These are phyloP conservation scores for Thalassiosira mediterranea DNA, from an alignment of 352 stramenopile genomes.

Conservation along the genomic window DNA sequence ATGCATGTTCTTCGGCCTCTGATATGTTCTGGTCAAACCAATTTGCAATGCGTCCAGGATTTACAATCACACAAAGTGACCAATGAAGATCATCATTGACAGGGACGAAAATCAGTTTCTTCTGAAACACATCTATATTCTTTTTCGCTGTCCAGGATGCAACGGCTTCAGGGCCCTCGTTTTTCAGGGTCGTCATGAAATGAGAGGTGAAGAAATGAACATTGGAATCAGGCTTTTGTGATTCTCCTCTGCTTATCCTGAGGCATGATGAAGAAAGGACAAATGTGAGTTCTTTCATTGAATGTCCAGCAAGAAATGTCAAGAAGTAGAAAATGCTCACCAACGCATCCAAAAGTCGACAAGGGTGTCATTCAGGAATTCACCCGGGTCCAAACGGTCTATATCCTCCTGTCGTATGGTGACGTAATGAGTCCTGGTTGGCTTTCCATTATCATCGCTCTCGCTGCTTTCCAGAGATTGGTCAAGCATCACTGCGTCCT, in stretches of 20 bases:
- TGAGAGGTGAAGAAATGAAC: slow-evolving; percentile 94
- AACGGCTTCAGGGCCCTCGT: slow-evolving; percentile 73
- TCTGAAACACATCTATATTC: slow-evolving; percentile 81
- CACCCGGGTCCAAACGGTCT: slow-evolving; percentile 86
- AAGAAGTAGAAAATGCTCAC: slow-evolving; percentile 52
- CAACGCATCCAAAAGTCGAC: slow-evolving; percentile 86
- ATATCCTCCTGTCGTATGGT: slow-evolving; percentile 88
- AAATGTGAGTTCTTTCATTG: slow-evolving; percentile 6
- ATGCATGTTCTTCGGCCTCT: slow-evolving; percentile 80
- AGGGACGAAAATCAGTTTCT: slow-evolving; percentile 83
- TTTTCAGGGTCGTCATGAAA: slow-evolving; percentile 92
- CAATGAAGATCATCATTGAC: slow-evolving; percentile 83
- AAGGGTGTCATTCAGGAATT: slow-evolving; percentile 89
- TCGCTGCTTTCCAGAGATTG: slow-evolving; percentile 4
- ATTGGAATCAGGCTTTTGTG: slow-evolving; percentile 28
- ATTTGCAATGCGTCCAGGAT: slow-evolving; percentile 68
- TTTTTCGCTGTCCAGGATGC: slow-evolving; percentile 80
- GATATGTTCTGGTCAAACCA: slow-evolving; percentile 30
- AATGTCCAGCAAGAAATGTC: slow-evolving; percentile 10
- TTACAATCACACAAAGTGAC: slow-evolving; percentile 84
- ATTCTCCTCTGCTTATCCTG: slow-evolving; percentile 73
- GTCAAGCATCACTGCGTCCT: slow-evolving; percentile 3
- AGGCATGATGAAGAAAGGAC: no score
- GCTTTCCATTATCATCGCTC: slow-evolving; percentile 23
- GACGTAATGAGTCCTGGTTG: slow-evolving; percentile 57